A percentile compares a stretch with the other conserved stretches of the same genome.
These are phyloP conservation scores for Scheffersomyces lignosus DNA, from an alignment of 805 yeast genomes.

Conservation along the genomic window DNA sequence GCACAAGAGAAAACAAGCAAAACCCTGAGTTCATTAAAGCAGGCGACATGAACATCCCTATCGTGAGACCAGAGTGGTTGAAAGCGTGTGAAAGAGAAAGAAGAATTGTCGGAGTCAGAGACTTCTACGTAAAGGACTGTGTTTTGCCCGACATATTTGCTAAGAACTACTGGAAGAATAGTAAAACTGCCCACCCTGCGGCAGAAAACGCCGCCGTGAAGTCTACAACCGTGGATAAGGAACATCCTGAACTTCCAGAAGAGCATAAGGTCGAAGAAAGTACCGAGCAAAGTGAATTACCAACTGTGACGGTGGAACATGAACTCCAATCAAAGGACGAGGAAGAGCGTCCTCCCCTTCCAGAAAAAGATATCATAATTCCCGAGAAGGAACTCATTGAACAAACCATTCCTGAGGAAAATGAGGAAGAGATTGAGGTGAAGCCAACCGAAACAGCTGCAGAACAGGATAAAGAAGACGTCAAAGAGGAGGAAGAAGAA, in stretches of 20 bases:
- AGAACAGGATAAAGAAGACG: conserved; percentile 11
- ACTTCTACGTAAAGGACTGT: conserved; percentile 67
- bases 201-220: too few relatives aligned
- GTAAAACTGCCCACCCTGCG: neutral
- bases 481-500: conserved; percentile 4
- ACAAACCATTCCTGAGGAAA: neutral
- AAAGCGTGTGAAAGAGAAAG: conserved; percentile 90
- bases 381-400: too few relatives aligned
- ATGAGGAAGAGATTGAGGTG: conserved; percentile 4
- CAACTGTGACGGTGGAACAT: too few relatives aligned
- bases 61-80: conserved; percentile 95
- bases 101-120: conserved; percentile 89
- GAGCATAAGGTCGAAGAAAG: neutral
- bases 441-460: conserved; percentile 10
- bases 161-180: conserved; percentile 38
- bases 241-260: conserved; percentile 1
- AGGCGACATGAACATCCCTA: conserved; percentile 81
- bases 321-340: too few relatives aligned
- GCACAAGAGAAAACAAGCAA: conserved; percentile 60
- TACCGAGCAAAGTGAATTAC: conserved; percentile 1
- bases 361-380: too few relatives aligned
- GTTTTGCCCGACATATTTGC: conserved; percentile 45
- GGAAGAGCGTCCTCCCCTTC: too few relatives aligned
- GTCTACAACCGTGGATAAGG: neutral
- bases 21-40: conserved; percentile 75